A percentile compares a stretch with the other conserved stretches of the same genome.
Conservation (phyloP, 139 green algal species). For the Micromonas commoda region DNA sequence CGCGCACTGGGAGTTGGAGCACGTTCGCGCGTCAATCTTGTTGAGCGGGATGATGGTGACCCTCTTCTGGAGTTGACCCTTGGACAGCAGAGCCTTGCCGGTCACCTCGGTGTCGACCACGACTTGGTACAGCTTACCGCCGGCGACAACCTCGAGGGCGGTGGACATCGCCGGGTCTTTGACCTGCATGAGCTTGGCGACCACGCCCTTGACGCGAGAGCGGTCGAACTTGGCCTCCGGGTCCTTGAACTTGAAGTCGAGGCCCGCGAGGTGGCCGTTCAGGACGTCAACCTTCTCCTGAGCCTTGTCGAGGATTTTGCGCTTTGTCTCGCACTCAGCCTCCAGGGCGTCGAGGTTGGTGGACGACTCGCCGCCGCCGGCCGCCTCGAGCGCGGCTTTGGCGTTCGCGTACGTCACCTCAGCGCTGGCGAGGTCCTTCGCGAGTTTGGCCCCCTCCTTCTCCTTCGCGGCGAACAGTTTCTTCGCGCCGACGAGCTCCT, state of each 20-base stretch:
- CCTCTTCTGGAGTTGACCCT: slow-evolving; percentile 66
- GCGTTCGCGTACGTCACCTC: slow-evolving; percentile 39
- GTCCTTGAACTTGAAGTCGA: slow-evolving; percentile 71
- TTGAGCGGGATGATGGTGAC: slow-evolving; percentile 97
- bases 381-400: slow-evolving; percentile 41
- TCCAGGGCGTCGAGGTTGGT: not conserved
- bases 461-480: slow-evolving; percentile 66
- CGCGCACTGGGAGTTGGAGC: not conserved
- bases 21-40: slow-evolving; percentile 62
- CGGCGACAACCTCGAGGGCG: slow-evolving; percentile 91
- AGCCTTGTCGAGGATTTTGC: not conserved
- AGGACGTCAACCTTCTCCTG: slow-evolving; percentile 28
- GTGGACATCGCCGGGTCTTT: slow-evolving; percentile 55
- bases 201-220: slow-evolving; percentile 53
- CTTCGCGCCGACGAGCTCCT: slow-evolving; percentile 65
- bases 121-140: slow-evolving; percentile 88
- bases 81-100: slow-evolving; percentile 79
- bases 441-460: slow-evolving; percentile 60
- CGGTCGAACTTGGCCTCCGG: slow-evolving; percentile 57
- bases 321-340: not conserved
- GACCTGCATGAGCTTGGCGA: slow-evolving; percentile 75
- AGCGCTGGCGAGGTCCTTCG: slow-evolving; percentile 54
- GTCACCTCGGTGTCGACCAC: slow-evolving; percentile 76
- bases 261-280: slow-evolving; percentile 9
- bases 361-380: not conserved